These are phyloP conservation scores for Cladosporium colombiae DNA, from an alignment of 2,329 filamentous ascomycete species.

Conservation along the genomic window DNA sequence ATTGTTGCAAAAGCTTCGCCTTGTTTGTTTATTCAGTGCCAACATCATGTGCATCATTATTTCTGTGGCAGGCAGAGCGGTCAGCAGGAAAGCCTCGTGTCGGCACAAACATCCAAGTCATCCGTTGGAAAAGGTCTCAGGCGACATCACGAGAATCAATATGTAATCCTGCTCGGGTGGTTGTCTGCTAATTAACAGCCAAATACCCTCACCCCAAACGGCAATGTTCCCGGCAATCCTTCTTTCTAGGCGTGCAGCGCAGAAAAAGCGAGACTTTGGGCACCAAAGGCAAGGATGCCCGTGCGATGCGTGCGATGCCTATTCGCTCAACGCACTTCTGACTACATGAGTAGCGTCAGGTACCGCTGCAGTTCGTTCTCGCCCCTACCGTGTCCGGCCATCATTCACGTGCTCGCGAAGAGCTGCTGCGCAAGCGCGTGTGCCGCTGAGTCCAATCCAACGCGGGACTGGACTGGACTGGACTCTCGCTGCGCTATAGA, in stretches of 20 bases:
- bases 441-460: background rate
- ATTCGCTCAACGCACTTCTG: constrained; percentile 14
- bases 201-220: background rate
- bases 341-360: constrained; percentile 13
- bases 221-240: constrained; percentile 19
- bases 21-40: background rate
- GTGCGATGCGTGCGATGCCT: constrained; percentile 2
- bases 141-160: background rate
- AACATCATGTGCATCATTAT: background rate
- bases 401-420: constrained; percentile 15
- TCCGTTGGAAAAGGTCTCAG: background rate
- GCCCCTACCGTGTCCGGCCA: background rate
- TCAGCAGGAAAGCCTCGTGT: background rate
- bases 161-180: background rate
- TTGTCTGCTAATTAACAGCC: background rate
- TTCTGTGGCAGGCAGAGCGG: background rate
- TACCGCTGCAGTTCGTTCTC: constrained; percentile 16
- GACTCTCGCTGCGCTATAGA: background rate
- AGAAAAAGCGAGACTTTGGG: constrained; percentile 14
- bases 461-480: background rate
- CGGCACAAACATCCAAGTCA: background rate
- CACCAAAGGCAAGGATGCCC: constrained; percentile 14
- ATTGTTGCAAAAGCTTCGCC: background rate
- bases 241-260: background rate
- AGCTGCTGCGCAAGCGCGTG: constrained; percentile 8